Evolutionary conservation across 1,139 yeast species (phyloP).

Genomic region (Geotrichum klebahnii): DNA sequence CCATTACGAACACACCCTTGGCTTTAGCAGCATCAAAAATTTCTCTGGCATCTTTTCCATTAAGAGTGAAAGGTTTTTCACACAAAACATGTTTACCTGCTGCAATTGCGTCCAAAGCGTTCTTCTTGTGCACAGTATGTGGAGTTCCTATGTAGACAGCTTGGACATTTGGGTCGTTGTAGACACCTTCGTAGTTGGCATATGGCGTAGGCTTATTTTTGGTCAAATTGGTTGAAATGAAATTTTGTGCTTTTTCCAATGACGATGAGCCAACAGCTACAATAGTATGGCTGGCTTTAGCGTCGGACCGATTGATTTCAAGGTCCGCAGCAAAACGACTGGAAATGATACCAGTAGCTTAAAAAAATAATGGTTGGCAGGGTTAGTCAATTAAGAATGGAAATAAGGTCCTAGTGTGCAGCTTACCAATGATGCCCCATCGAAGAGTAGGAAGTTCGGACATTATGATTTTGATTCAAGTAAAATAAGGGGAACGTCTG

Average conservation of each 20-base stretch:
- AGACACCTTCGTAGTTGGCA: constrained; percentile 42
- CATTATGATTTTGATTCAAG: not conserved
- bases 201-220: constrained; percentile 29
- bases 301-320: constrained; percentile 33
- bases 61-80: constrained; percentile 60
- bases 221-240: constrained; percentile 24
- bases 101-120: constrained; percentile 48
- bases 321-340: constrained; percentile 33
- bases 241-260: constrained; percentile 31
- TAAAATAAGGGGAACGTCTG: not conserved
- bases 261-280: constrained; percentile 38
- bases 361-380: not conserved
- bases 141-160: constrained; percentile 59
- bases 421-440: constrained; percentile 23
- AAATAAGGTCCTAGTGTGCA: too few species aligned
- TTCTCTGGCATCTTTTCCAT: constrained; percentile 46
- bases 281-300: constrained; percentile 34
- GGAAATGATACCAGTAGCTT: constrained; percentile 36
- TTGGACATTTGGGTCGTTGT: constrained; percentile 46
- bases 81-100: constrained; percentile 57
- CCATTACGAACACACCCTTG: constrained; percentile 53
- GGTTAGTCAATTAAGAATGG: too few species aligned
- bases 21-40: constrained; percentile 47
- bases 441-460: constrained; percentile 19
- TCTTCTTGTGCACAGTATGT: constrained; percentile 52